Conservation (phyloP, 1,139 yeast genomes). For the Suhomyces coccinellae region DNA sequence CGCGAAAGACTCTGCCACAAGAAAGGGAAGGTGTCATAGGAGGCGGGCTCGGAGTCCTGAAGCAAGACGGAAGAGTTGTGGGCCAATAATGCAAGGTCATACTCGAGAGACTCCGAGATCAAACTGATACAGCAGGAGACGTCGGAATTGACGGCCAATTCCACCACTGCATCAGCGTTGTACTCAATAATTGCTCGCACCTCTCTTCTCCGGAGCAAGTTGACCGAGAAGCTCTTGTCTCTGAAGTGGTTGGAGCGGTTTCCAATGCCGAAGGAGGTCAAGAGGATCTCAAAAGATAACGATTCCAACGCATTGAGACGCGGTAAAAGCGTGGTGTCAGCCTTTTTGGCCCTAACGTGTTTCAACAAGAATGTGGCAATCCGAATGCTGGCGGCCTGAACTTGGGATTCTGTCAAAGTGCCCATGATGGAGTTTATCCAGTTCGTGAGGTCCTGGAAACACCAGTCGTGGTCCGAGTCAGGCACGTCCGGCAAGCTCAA, state of each 20-base stretch:
- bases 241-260: conserved; percentile 17
- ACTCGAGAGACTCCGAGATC: conserved; percentile 47
- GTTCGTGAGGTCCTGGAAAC: conserved; percentile 32
- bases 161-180: conserved; percentile 25
- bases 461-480: conserved; percentile 7
- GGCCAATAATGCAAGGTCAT: conserved; percentile 58
- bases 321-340: neutral
- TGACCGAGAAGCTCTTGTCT: conserved; percentile 21
- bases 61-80: conserved; percentile 51
- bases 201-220: conserved; percentile 33
- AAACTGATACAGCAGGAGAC: conserved; percentile 33
- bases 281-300: conserved; percentile 16
- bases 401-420: conserved; percentile 41
- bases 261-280: conserved; percentile 20
- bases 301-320: conserved; percentile 8
- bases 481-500: conserved; percentile 14
- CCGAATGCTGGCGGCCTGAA: conserved; percentile 41
- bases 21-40: conserved; percentile 46
- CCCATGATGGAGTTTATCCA: conserved; percentile 45
- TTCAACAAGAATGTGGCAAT: conserved; percentile 39
- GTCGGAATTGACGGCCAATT: conserved; percentile 23
- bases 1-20: conserved; percentile 47
- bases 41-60: conserved; percentile 36
- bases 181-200: conserved; percentile 38
- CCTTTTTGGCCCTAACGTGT: conserved; percentile 12